These are phyloP conservation scores for Blastocystis sp. DNA, from an alignment of 352 stramenopile genomes.

Conservation along the genomic window DNA sequence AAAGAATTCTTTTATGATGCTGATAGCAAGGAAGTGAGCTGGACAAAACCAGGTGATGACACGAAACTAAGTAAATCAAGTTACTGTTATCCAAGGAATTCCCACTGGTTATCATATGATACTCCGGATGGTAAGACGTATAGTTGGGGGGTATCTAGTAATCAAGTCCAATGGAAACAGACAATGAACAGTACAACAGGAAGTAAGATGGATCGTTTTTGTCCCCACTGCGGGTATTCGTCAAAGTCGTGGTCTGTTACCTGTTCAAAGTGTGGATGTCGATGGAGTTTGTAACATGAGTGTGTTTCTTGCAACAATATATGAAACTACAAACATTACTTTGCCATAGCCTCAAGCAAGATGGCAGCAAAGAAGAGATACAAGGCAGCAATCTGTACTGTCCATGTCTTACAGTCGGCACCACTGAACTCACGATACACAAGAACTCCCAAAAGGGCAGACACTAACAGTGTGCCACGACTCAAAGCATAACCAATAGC, in stretches of 20 bases:
- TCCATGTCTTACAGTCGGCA: constrained; percentile 37
- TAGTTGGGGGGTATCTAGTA: neutral
- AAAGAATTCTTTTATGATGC: constrained; percentile 16
- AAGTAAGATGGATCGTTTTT: neutral
- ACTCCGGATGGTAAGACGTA: neutral
- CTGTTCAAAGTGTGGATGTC: constrained; percentile 10
- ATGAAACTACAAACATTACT: neutral
- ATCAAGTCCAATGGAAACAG: constrained; percentile 36
- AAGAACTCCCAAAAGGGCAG: constrained; percentile 35
- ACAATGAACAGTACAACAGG: constrained; percentile 13
- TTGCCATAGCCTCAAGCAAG: constrained; percentile 38
- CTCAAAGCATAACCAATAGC: constrained; percentile 63
- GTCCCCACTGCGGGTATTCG: neutral
- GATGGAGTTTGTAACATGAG: constrained; percentile 13
- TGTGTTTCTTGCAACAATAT: constrained; percentile 17
- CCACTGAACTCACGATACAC: constrained; percentile 51
- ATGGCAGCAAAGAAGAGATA: constrained; percentile 49
- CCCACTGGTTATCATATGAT: neutral
- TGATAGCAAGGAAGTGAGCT: constrained; percentile 25
- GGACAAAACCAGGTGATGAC: neutral
- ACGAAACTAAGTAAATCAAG: neutral
- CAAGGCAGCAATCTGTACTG: constrained; percentile 19
- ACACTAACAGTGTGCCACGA: constrained; percentile 55
- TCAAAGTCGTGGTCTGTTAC: neutral
- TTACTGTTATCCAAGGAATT: neutral